Base-by-base conservation (phyloP, 345 rosid species). In the Passiflora organensis region DNA sequence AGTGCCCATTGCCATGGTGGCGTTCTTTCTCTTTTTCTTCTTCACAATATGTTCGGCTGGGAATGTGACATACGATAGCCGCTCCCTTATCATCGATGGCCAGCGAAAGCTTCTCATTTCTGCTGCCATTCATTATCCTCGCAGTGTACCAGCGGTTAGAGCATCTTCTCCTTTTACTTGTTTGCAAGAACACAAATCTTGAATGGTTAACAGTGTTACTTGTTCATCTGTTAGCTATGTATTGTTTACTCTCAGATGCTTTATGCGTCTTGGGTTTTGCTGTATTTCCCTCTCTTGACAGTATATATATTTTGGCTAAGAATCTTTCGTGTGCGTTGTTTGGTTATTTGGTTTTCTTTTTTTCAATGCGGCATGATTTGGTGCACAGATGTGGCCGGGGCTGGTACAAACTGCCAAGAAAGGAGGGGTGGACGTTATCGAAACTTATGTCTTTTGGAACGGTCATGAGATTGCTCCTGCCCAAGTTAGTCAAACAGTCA, bases 361-460 rank as follows among this genome's bases (percentile, higher is more conserved):
- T 41, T 25, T 51, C 38, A 60, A 43, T 64, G 42, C n/a, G 51
- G 42, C 43, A 13, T 60, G 66, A 38, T 39, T 32, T 55, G 28
- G 28, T 56, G 34, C 8, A 34, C 56, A 91, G 95, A 91, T 86
- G 98, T 88, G 96, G 98, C 93, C 93, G 32, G 84, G 79, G 22
- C 80, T 91, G 58, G 80, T 91, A 58, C 72, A 72, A 69, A 84
- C 85, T 5, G 98, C 98, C 6, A 91, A 88, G 70, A 86, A 85
- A 69, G 98, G 98, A 58, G 98, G 98, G 32, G 70, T 73, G 46
- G 80, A 91, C 59, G 83, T 59, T 5, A 80, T 91, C 6, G 96
- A 91, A 32, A 83, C 98, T 6, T 91, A 91, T 55, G 98, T 91
- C 16, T 91, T 91, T 62, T 91, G 98, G 96, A 88, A 86, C 70